phyloP scores from a whole-genome alignment of 805 yeast species.

The Yamadazyma sp. region DNA sequence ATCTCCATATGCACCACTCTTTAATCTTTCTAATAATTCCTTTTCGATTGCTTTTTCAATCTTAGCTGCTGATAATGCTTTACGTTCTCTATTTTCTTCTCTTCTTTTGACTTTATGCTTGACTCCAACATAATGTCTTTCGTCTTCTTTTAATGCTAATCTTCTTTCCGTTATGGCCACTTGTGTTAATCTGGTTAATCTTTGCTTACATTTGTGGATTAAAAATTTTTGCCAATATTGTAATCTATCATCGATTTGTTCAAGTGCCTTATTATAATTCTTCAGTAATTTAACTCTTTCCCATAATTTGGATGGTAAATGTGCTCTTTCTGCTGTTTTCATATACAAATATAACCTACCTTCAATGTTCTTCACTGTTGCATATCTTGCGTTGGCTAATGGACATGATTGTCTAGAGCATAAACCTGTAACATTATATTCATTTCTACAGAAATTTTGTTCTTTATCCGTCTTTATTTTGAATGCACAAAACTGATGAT shows the following conservation, averaged over 20 bases:
- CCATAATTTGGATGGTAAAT: conserved; percentile 92
- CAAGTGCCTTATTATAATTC: conserved; percentile 82
- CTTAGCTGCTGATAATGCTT: conserved; percentile 94
- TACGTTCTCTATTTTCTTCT: conserved; percentile 91
- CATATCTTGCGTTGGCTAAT: conserved; percentile 87
- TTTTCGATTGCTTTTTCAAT: conserved; percentile 95
- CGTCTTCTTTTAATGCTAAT: conserved; percentile 84
- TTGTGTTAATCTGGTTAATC: conserved; percentile 91
- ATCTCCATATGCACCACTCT: conserved; percentile 98
- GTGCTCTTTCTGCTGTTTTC: conserved; percentile 98
- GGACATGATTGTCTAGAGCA: conserved; percentile 96
- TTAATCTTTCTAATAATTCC: conserved; percentile 89
- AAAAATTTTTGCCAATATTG: conserved; percentile 91
- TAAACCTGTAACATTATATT: conserved; percentile 91
- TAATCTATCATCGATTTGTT: conserved; percentile 83
- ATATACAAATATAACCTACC: conserved; percentile 83
- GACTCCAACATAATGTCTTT: conserved; percentile 88
- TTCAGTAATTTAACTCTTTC: conserved; percentile 88
- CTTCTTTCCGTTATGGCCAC: conserved; percentile 95
- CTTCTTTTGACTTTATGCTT: conserved; percentile 94
- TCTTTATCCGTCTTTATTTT: conserved; percentile 85
- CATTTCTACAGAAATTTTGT: conserved; percentile 93
- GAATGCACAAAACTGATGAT: conserved; percentile 93
- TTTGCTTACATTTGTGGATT: conserved; percentile 91
- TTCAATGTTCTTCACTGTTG: conserved; percentile 77